Evolutionary conservation across 148 eudicot species (phyloP).

Genomic region (Hydrangea macrophylla): DNA sequence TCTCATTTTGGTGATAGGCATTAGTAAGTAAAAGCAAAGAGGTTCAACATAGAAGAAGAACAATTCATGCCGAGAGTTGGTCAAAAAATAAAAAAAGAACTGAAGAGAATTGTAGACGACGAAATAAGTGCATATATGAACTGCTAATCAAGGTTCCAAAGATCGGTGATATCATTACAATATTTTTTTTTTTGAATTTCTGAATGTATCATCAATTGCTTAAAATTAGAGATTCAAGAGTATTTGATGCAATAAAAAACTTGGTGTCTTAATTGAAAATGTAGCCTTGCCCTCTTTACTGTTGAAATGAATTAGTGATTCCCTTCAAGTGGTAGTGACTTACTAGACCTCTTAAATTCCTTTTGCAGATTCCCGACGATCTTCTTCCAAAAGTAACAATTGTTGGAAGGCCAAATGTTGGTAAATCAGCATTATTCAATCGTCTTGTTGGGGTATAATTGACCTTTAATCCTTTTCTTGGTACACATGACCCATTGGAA

Average conservation of each 20-base stretch:
- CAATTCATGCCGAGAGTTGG: too few relatives aligned
- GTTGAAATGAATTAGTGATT: not conserved
- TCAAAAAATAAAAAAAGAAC: too few relatives aligned
- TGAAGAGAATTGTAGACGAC: too few relatives aligned
- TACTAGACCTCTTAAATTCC: slow-evolving; percentile 6
- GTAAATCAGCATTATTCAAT: slow-evolving; percentile 95
- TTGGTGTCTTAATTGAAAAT: not conserved
- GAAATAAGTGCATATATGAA: too few relatives aligned
- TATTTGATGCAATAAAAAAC: slow-evolving; percentile 6
- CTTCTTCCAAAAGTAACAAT: slow-evolving; percentile 88
- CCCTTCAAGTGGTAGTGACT: not conserved
- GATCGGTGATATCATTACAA: too few relatives aligned
- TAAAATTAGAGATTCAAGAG: not conserved
- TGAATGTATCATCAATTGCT: slow-evolving; percentile 1
- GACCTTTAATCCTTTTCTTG: slow-evolving; percentile 8
- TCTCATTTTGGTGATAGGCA: too few relatives aligned
- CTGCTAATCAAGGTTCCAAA: too few relatives aligned
- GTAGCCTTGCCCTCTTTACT: not conserved
- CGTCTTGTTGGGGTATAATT: slow-evolving; percentile 91
- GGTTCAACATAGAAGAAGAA: too few relatives aligned
- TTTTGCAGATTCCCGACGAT: slow-evolving; percentile 73
- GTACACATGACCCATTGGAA: not conserved
- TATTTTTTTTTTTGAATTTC: not conserved
- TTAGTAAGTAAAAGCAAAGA: too few relatives aligned
- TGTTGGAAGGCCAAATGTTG: slow-evolving; percentile 99